Evolutionary conservation across 2,329 filamentous ascomycete species (phyloP).

Genomic region (Nothophaeocryptopus gaeumannii): DNA sequence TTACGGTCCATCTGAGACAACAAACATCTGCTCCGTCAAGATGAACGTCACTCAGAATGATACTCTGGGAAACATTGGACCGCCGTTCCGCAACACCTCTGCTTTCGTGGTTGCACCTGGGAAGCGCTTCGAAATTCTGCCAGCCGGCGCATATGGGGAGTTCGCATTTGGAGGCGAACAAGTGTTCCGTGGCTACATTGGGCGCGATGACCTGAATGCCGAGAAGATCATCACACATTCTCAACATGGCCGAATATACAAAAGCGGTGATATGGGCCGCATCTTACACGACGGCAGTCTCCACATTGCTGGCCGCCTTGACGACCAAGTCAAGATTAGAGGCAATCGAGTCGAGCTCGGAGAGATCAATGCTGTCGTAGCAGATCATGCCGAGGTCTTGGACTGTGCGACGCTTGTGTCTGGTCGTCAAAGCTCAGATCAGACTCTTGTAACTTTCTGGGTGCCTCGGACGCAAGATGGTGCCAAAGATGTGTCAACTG

Average conservation of each 20-base stretch:
- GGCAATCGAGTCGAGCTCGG: slow-evolving; percentile 76
- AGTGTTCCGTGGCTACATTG: slow-evolving; percentile 70
- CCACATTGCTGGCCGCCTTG: slow-evolving; percentile 67
- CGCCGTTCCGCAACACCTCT: slow-evolving; percentile 71
- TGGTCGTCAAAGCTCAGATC: slow-evolving; percentile 38
- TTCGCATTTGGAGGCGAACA: slow-evolving; percentile 85
- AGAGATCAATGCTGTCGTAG: slow-evolving; percentile 66
- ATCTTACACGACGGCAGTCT: slow-evolving; percentile 75
- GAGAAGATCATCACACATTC: slow-evolving; percentile 69
- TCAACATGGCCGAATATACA: slow-evolving; percentile 69
- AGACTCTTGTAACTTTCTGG: slow-evolving; percentile 69
- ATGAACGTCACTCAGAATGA: slow-evolving; percentile 56
- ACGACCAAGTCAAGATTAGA: slow-evolving; percentile 78
- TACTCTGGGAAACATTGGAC: slow-evolving; percentile 72
- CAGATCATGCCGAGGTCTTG: slow-evolving; percentile 51
- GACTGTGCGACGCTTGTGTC: slow-evolving; percentile 65
- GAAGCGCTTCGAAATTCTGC: slow-evolving; percentile 54
- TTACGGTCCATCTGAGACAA: slow-evolving; percentile 82
- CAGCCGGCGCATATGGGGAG: slow-evolving; percentile 72
- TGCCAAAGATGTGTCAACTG: background rate
- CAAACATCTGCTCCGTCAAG: slow-evolving; percentile 80
- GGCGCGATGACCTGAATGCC: slow-evolving; percentile 59
- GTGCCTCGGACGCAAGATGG: slow-evolving; percentile 43
- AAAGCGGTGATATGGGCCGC: slow-evolving; percentile 77
- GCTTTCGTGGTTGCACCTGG: slow-evolving; percentile 58